Base-by-base conservation (phyloP, 345 rosid genomes). In the Balakata baccata region DNA sequence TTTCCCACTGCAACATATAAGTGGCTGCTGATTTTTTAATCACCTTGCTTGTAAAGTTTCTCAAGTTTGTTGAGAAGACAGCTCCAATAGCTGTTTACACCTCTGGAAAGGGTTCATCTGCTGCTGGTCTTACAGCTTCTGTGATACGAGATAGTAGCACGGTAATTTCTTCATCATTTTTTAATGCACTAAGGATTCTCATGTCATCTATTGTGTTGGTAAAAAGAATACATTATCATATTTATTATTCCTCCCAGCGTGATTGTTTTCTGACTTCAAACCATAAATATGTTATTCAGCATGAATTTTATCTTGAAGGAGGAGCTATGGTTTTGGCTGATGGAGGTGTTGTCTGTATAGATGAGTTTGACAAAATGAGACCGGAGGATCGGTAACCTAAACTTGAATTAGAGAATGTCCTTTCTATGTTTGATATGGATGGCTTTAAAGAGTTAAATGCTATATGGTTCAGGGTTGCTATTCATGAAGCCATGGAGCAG, bases 271-370 rank as follows among this genome's bases (percentile, higher is more conserved):
- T 84, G 75, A 83, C 71, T 41, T 47, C 11, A 61, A 46, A 76
- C 66, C 66, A 18, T 52, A 50, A 56, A 56, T 73, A 4, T 76
- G 37, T 74, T 3, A 46, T 76, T 79, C 86, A 90, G 99, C 90
- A 96, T 7, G 99, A 95, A 81, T 95, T 95, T 84, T 95, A 95
- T 81, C 98, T 94, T 52, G 99, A 92, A 87, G 99, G 98, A 51
- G 99, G 99, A 77, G 99, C 98, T 74, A 95, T 95, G 98, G 99
- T 95, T 81, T 86, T 95, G 87, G 98, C 94, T 39, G 98, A 95
- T 82, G 98, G 98, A 64, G 99, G 99, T 56, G 98, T 95, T 76
- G 98, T 92, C 46, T 95, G 99, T 79, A 95, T 95, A 64, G 98
- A 92, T 59, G 99, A 92, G 83, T 95, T 94, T 72, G 96, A 95